Base-by-base conservation (phyloP, 1,284 basidiomycete genomes). In the Pseudozyma tsukubaensis region DNA sequence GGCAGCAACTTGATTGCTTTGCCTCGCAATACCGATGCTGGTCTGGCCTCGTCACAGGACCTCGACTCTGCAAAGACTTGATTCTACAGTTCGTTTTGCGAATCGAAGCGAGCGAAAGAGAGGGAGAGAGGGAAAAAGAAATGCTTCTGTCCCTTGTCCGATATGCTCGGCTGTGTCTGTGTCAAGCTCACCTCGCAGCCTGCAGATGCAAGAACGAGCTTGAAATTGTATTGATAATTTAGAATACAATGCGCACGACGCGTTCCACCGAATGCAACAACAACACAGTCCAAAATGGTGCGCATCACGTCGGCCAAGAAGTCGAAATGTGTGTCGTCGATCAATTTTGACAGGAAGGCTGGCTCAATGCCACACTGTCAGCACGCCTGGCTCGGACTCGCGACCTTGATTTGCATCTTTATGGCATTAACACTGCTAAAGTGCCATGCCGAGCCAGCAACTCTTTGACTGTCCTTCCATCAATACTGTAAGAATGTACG, bases 181-280 rank as follows among this genome's bases (percentile, higher is more conserved):
- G 24, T 29, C 24, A 29, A 29, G 24, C 24, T 29, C 24, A 29
- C 24, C 24, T 29, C 24, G 24, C 24, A 29, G 24, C 24, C 3
- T 29, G 24, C 24, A 29, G 24, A 29, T 45, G 44, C 44, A 45
- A 29, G 3, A 29, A 29, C 24, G 24, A 29, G 5, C 19, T 8
- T 45, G 10, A 29, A 29, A 52, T 42, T 43, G 48, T 47, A 48
- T 48, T 48, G 34, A 19, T 18, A 52, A 29, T 10, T 39, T 10
- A 3, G 11, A 49, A 35, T 49, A 49, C 29, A 49, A 49, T 35
- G 11, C 5, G 45, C 54, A 48, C 42, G 57, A 50, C 49, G 57
- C 57, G 57, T 51, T 36, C 42, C 18, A 43, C 10, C 18, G 40
- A 45, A 8, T n/a, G 37, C 37, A 39, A 12, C 13, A 12, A 39